Conservation (phyloP, 1,284 basidiomycete genomes). For the Earliella scabrosa region DNA sequence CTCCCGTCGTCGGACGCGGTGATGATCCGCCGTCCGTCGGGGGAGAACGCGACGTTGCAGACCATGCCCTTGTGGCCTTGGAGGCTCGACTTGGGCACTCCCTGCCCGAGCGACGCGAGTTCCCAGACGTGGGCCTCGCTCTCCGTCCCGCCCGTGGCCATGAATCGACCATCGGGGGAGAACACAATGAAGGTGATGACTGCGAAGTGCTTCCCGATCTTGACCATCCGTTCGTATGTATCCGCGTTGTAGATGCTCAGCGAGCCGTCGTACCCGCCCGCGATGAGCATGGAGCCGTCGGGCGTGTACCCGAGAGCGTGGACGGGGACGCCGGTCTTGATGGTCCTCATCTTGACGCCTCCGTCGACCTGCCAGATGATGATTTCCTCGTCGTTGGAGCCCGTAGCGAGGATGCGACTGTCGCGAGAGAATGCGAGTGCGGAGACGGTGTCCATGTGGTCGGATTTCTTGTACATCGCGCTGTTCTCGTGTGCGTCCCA, state of each 20-base stretch:
- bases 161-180: constrained; percentile 21
- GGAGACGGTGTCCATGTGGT: constrained; percentile 11
- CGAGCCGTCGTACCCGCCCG: constrained; percentile 27
- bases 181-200: constrained; percentile 28
- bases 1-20: constrained; percentile 30
- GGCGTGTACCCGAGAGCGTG: constrained; percentile 28
- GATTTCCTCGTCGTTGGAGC: constrained; percentile 23
- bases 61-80: constrained; percentile 23
- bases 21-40: constrained; percentile 27
- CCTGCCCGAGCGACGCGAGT: constrained; percentile 2
- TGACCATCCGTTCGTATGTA: constrained; percentile 7
- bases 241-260: constrained; percentile 29
- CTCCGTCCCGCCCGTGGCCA: constrained; percentile 27
- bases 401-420: constrained; percentile 20
- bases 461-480: not conserved
- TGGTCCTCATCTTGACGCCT: not conserved
- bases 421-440: constrained; percentile 14
- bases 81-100: constrained; percentile 5
- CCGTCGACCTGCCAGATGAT: constrained; percentile 22
- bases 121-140: constrained; percentile 25
- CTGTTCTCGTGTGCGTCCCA: constrained; percentile 26
- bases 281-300: constrained; percentile 27
- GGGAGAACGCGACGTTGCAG: constrained; percentile 27
- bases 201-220: constrained; percentile 18
- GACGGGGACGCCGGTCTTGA: constrained; percentile 12